These are phyloP conservation scores for Cyberlindnera nakhonratchasimensis DNA, from an alignment of 805 yeast genomes.

Conservation along the genomic window DNA sequence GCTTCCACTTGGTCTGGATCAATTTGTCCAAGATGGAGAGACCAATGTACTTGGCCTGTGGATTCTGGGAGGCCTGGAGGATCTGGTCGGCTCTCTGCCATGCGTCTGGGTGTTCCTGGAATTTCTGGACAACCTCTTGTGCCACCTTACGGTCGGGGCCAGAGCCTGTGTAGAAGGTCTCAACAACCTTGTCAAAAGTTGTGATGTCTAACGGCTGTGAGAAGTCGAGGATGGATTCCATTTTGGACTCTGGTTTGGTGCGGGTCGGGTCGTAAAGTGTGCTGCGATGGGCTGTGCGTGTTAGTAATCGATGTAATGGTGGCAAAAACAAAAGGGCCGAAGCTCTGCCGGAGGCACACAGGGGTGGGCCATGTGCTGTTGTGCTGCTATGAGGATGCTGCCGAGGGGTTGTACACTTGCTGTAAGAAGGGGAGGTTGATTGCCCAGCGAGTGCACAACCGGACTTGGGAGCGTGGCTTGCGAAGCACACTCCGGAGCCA, in stretches of 20 bases:
- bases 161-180: conserved; percentile 75
- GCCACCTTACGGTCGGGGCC: conserved; percentile 68
- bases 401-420: too few species aligned
- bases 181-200: conserved; percentile 79
- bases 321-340: background rate
- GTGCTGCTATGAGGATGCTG: too few species aligned
- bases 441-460: too few species aligned
- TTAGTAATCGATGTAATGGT: background rate
- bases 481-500: too few species aligned
- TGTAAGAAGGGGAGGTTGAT: too few species aligned
- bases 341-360: background rate
- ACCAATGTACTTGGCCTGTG: conserved; percentile 92
- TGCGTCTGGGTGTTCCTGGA: conserved; percentile 92
- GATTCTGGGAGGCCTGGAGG: conserved; percentile 67
- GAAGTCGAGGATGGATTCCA: conserved; percentile 90
- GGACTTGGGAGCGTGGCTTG: too few species aligned
- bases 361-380: too few species aligned
- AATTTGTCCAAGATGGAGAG: conserved; percentile 84
- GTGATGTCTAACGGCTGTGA: conserved; percentile 76
- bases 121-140: conserved; percentile 66
- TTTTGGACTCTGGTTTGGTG: too few species aligned
- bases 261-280: too few species aligned
- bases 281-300: conserved; percentile 1
- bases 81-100: conserved; percentile 95
- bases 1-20: conserved; percentile 91